Evolutionary conservation across 805 yeast species (phyloP), one percentile per base, ranked within the genome.

Genomic region (Blastobotrys attinorum): DNA sequence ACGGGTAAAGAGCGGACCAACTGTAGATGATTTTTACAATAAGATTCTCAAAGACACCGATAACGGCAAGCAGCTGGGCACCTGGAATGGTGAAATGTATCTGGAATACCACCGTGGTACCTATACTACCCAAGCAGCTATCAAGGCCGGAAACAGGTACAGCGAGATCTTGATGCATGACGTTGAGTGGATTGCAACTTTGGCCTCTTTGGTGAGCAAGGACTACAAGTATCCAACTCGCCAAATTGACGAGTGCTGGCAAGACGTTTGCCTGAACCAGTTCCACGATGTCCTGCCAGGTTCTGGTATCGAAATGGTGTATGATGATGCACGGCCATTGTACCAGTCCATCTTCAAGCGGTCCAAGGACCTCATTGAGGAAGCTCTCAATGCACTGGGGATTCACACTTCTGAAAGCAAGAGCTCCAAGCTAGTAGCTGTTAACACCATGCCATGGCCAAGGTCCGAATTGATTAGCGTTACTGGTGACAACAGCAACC

Each of bases 261-360:
- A 87, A 60, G 79, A 85, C 61, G 77, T 90, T 17, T 77, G 88
- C 48, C 67, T 92, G 44, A 88, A 96, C 59, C 97, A 90, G 61
- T 90, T 90, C 68, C 98, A 90, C 62, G 98, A 90, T 66, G 97
- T 90, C n/a, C 71, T 92, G 42, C 98, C 98, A 2, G 98, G 98
- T 2, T 82, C 95, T 4, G 86, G 96, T 64, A 90, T 90, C 56
- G 96, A 87, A 49, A 77, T 86, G 79, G 96, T 92, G 11, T 90
- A 92, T 59, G 88, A 87, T 54, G 92, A 83, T 55, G 97, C 90
- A 7, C 76, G 79, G 58, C 89, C 90, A 25, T 79, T 85, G 76
- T 72, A 89, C 54, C 69, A 67, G 4, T 64, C 70, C 13, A 82
- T 81, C 20, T 66, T 82, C 46, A 64, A 68, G 16, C 65, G 67